Conservation (phyloP, 2,329 filamentous ascomycete genomes). For the Paracamarosporium sp. region DNA sequence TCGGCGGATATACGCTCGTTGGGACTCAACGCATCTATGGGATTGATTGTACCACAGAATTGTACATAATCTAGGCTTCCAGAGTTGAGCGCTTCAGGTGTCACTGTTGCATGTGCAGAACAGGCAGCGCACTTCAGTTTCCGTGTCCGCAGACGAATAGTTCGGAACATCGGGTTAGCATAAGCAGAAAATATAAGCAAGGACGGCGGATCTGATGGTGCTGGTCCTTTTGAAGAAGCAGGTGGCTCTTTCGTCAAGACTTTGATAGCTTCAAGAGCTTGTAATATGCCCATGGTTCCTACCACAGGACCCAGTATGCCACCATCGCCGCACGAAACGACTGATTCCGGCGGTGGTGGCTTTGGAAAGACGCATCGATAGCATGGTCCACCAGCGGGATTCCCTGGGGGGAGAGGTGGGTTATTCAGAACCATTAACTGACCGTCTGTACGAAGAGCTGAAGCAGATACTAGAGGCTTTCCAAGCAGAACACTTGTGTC, state of each 20-base stretch:
- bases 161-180: conserved; percentile 68
- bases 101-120: conserved; percentile 68
- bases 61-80: conserved; percentile 81
- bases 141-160: conserved; percentile 74
- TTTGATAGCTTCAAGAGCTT: conserved; percentile 88
- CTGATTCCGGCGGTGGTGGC: conserved; percentile 82
- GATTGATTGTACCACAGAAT: conserved; percentile 75
- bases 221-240: conserved; percentile 12
- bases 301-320: conserved; percentile 93
- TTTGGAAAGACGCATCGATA: conserved; percentile 93
- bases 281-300: conserved; percentile 89
- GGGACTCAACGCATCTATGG: conserved; percentile 63
- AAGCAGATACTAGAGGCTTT: conserved; percentile 86
- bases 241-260: conserved; percentile 63
- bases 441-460: conserved; percentile 85
- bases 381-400: conserved; percentile 74
- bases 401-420: conserved; percentile 69
- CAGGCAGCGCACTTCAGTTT: conserved; percentile 79
- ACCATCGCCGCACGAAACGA: conserved; percentile 88
- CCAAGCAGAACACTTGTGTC: conserved; percentile 82
- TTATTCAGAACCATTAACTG: conserved; percentile 89
- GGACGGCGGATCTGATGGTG: conserved; percentile 41
- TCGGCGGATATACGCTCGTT: conserved; percentile 72
- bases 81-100: conserved; percentile 65
- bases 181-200: conserved; percentile 64